Base-by-base conservation (phyloP, 2,329 filamentous ascomycete genomes). In the Rhinocladiella mackenziei region DNA sequence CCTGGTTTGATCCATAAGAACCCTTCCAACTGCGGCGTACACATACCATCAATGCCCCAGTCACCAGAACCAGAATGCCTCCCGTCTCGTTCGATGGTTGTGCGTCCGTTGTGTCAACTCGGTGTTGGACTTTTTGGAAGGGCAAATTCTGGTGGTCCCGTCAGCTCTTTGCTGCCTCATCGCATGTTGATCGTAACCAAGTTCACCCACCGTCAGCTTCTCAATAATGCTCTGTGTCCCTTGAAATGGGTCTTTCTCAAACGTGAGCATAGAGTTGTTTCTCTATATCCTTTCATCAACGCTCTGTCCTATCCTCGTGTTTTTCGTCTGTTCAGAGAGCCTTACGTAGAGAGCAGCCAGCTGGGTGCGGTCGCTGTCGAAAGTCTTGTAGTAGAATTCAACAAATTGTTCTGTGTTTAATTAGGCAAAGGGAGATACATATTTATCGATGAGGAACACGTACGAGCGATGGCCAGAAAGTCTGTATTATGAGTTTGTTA, bases 191-290 rank as follows among this genome's bases (percentile, higher is more conserved):
- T 14, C 14, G 6, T 18, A 7, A 19, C 28, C n/a, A 15, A 28
- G 31, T 19, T 15, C 32, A 66, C 80, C 59, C 74, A 97, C 91
- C 49, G 67, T 65, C 51, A 97, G 78, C 77, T 96, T 96, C 67
- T 87, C 81, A 42, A 83, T 70, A 59, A 98, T 96, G 22, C 64
- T 64, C 17, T 58, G 62, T 25, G 71, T 69, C 52, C 91, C 89
- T 60, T 80, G 73, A 48, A 78, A 67, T 10, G 83, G 80, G 32
- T 72, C 59, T 34, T 76, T 81, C 77, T 97, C 88, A 62, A 96
- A 97, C 38, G 91, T 96, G 69, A 97, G 76, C 85, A 95, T 94
- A 36, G 92, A 97, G 50, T 83, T 67, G 3, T 84, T 77, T 61
- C 85, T 81, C 88, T 95, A 58, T 61, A 44, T 26, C 14, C 3